These are phyloP conservation scores for Tilletia caries DNA, from an alignment of 1,284 basidiomycete genomes.

Conservation along the genomic window DNA sequence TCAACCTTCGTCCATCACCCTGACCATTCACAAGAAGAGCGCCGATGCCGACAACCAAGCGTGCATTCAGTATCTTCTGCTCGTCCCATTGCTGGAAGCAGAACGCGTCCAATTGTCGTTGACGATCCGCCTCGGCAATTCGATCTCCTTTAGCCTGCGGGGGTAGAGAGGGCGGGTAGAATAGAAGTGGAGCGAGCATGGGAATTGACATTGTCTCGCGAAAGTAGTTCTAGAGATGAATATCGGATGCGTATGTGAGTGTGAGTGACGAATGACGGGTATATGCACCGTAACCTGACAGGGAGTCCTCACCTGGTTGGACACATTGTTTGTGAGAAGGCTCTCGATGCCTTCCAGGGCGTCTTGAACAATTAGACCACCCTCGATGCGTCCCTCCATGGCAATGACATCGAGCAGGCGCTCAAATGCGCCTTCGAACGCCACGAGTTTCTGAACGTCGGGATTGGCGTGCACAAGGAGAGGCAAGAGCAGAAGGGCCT, in stretches of 20 bases:
- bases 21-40: slow-evolving; percentile 59
- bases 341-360: slow-evolving; percentile 79
- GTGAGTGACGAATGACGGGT: background rate
- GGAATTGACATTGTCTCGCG: slow-evolving; percentile 83
- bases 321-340: slow-evolving; percentile 84
- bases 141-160: slow-evolving; percentile 53
- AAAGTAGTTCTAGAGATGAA: slow-evolving; percentile 77
- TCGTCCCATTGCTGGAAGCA: slow-evolving; percentile 94
- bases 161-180: slow-evolving; percentile 71
- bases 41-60: slow-evolving; percentile 74
- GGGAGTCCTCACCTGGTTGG: slow-evolving; percentile 71
- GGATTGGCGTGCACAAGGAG: slow-evolving; percentile 77
- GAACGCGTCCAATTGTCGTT: slow-evolving; percentile 72
- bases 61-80: slow-evolving; percentile 77
- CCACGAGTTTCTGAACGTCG: slow-evolving; percentile 93
- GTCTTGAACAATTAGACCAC: slow-evolving; percentile 79
- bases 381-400: slow-evolving; percentile 82
- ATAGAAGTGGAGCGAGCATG: slow-evolving; percentile 74
- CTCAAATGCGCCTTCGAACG: slow-evolving; percentile 96
- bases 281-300: background rate
- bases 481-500: slow-evolving; percentile 71
- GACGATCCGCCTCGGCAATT: background rate
- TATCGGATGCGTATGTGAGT: background rate
- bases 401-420: slow-evolving; percentile 84
- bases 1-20: slow-evolving; percentile 59